These are phyloP conservation scores for Candida nanaspora DNA, from an alignment of 805 yeast species.

Conservation along the genomic window DNA sequence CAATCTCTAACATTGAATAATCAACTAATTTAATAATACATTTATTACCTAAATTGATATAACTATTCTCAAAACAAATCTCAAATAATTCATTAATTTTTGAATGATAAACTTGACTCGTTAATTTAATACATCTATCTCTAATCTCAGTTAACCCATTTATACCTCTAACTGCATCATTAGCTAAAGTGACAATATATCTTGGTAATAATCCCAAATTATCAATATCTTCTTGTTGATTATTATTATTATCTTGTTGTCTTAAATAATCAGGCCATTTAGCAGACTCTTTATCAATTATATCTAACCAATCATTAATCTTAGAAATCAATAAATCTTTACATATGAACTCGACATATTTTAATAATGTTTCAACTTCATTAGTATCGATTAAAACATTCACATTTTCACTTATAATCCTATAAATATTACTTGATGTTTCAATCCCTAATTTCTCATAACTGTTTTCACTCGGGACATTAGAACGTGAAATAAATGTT, in stretches of 20 bases:
- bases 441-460: conserved; percentile 21
- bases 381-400: conserved; percentile 33
- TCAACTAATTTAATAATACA: conserved; percentile 20
- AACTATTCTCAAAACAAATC: conserved; percentile 11
- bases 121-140: conserved; percentile 12
- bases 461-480: conserved; percentile 50
- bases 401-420: conserved; percentile 19
- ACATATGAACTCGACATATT: conserved; percentile 17
- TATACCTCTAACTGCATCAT: conserved; percentile 23
- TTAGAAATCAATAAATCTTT: conserved; percentile 14
- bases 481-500: conserved; percentile 54
- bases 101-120: conserved; percentile 17
- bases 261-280: conserved; percentile 9
- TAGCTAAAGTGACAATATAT: conserved; percentile 22
- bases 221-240: conserved; percentile 5
- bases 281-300: conserved; percentile 11
- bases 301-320: conserved; percentile 14
- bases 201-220: conserved; percentile 23
- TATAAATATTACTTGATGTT: conserved; percentile 18
- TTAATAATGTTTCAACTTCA: conserved; percentile 20
- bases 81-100: conserved; percentile 9
- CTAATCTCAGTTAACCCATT: conserved; percentile 21
- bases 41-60: conserved; percentile 17
- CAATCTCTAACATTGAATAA: conserved; percentile 18
- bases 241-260: background rate